These are phyloP conservation scores for Oidiodendron maius DNA, from an alignment of 495 filamentous ascomycete species.

Conservation along the genomic window DNA sequence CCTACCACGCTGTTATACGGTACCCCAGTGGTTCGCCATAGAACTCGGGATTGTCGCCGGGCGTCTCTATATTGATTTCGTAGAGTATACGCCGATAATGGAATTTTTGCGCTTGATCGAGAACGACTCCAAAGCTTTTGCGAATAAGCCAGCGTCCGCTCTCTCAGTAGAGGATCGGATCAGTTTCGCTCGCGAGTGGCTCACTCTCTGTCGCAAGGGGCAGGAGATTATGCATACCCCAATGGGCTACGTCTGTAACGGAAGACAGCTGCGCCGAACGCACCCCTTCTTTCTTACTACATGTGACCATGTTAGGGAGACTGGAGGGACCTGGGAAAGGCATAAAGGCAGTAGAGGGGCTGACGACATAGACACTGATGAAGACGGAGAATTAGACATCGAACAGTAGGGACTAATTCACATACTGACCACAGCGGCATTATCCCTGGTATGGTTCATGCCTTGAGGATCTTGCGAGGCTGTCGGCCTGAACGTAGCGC, in stretches of 20 bases:
- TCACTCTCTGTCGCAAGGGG: slow-evolving; percentile 41
- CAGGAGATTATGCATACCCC: slow-evolving; percentile 49
- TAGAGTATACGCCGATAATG: slow-evolving; percentile 22
- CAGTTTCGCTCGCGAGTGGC: slow-evolving; percentile 45
- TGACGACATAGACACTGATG: no score
- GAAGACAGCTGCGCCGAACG: slow-evolving; percentile 25
- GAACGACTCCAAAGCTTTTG: no score
- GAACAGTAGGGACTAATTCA: no score
- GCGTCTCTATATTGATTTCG: slow-evolving; percentile 46
- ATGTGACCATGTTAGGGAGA: no score
- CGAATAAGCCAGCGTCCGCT: not conserved
- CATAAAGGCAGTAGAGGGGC: no score
- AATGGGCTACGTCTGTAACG: slow-evolving; percentile 48
- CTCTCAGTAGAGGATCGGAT: not conserved
- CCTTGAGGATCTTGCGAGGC: no score
- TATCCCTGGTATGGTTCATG: no score
- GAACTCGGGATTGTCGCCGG: slow-evolving; percentile 52
- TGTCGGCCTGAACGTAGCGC: no score
- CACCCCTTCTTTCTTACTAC: slow-evolving; percentile 47
- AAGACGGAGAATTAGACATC: no score
- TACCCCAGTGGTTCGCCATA: slow-evolving; percentile 39
- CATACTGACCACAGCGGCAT: no score
- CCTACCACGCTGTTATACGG: slow-evolving; percentile 27
- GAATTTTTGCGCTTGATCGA: not conserved
- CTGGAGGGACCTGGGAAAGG: no score